A percentile compares a stretch with the other conserved stretches of the same genome.
Conservation (phyloP, 2,329 filamentous ascomycete genomes). For the Trichophaea hybrida region DNA sequence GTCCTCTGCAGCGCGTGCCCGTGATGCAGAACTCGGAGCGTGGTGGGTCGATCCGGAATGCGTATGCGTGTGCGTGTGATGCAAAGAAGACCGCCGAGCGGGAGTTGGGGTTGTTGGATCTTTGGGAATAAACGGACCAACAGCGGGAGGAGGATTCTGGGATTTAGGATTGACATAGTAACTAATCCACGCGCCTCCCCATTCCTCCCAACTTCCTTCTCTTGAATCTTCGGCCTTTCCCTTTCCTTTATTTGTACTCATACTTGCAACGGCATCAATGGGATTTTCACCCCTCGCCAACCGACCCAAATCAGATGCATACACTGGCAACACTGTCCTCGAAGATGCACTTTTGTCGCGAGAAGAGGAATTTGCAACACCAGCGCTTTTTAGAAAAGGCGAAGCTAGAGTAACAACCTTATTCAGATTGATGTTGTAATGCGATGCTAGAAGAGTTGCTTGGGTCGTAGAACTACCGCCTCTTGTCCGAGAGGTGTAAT, state of each 20-base stretch:
- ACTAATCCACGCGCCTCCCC: constrained; percentile 63
- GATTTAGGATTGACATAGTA: constrained; percentile 49
- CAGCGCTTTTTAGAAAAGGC: constrained; percentile 57
- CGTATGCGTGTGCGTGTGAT: constrained; percentile 21
- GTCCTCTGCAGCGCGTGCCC: constrained; percentile 31
- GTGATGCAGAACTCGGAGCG: constrained; percentile 27
- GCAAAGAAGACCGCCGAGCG: constrained; percentile 27
- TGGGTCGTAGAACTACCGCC: constrained; percentile 49
- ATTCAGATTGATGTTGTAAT: constrained; percentile 68
- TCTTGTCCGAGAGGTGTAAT: constrained; percentile 75
- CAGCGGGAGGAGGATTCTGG: constrained; percentile 10
- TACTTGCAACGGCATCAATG: constrained; percentile 28
- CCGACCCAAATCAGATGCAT: constrained; percentile 71
- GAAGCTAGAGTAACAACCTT: constrained; percentile 69
- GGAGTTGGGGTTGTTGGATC: constrained; percentile 29
- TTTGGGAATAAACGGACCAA: constrained; percentile 16
- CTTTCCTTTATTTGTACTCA: constrained; percentile 27
- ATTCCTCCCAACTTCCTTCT: constrained; percentile 50
- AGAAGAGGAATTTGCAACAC: constrained; percentile 11
- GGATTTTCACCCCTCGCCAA: constrained; percentile 47
- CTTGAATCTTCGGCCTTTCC: constrained; percentile 32
- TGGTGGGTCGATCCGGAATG: constrained; percentile 11
- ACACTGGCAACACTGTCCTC: constrained; percentile 44
- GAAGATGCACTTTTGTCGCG: constrained; percentile 28
- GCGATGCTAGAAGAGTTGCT: constrained; percentile 60